Evolutionary conservation across 2,329 filamentous ascomycete species (phyloP).

Genomic region (Scedosporium minutisporum): DNA sequence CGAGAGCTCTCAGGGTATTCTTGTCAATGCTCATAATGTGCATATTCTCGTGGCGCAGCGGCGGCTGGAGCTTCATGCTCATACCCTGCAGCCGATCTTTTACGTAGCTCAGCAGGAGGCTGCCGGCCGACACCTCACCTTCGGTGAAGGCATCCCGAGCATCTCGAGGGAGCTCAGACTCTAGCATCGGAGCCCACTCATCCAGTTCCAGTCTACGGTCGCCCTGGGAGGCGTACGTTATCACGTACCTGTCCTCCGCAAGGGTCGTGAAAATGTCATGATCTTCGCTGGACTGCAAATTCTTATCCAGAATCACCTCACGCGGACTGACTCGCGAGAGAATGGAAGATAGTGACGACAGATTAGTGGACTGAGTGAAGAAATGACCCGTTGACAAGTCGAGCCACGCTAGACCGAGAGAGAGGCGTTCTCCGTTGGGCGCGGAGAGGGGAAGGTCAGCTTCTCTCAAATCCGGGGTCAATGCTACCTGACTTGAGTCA

Average conservation of each 20-base stretch:
- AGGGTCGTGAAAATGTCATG: slow-evolving; percentile 58
- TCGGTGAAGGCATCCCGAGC: slow-evolving; percentile 48
- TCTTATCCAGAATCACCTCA: slow-evolving; percentile 70
- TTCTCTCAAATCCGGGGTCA: not conserved
- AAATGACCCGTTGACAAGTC: slow-evolving; percentile 94
- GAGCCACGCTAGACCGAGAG: slow-evolving; percentile 79
- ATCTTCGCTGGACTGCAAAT: slow-evolving; percentile 45
- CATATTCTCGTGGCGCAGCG: slow-evolving; percentile 61
- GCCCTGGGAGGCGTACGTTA: slow-evolving; percentile 57
- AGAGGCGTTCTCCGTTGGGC: slow-evolving; percentile 8
- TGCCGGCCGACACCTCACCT: slow-evolving; percentile 67
- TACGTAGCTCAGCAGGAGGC: slow-evolving; percentile 76
- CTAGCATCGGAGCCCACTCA: slow-evolving; percentile 69
- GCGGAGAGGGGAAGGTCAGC: not conserved
- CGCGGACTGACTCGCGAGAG: slow-evolving; percentile 74
- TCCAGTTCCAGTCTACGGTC: slow-evolving; percentile 36
- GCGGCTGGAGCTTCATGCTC: slow-evolving; percentile 74
- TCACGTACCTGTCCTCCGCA: slow-evolving; percentile 62
- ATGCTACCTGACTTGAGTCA: not conserved
- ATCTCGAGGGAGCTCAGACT: slow-evolving; percentile 53
- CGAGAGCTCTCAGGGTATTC: slow-evolving; percentile 79
- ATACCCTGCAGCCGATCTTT: slow-evolving; percentile 66
- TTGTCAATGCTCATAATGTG: slow-evolving; percentile 87
- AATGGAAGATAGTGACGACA: slow-evolving; percentile 65
- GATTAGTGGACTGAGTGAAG: slow-evolving; percentile 66